Evolutionary conservation across 2,329 filamentous ascomycete species (phyloP).

Genomic region (Aulographum hederae): DNA sequence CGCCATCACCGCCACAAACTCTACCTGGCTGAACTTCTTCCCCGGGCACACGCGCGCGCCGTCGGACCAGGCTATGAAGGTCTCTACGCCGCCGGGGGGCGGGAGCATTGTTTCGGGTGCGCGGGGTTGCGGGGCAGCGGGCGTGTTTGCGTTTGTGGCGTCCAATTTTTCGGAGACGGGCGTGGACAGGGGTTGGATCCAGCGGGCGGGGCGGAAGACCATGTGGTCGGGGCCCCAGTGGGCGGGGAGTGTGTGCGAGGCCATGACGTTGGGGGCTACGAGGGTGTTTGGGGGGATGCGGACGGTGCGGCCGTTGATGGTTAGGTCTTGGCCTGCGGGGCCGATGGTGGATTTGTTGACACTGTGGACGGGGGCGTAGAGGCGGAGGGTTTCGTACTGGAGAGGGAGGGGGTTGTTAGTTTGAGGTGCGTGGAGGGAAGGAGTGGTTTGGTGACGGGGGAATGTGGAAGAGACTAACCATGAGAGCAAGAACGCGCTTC

Average conservation of each 20-base stretch:
- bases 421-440: too few species aligned
- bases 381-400: slow-evolving; percentile 23
- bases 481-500: slow-evolving; percentile 26
- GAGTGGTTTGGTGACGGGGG: background rate
- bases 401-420: background rate
- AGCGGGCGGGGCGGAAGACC: slow-evolving; percentile 21
- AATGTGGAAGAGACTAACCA: slow-evolving; percentile 16
- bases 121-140: background rate
- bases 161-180: too few species aligned
- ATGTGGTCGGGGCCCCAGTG: slow-evolving; percentile 17
- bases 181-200: too few species aligned
- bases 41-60: slow-evolving; percentile 34
- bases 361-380: slow-evolving; percentile 21
- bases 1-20: slow-evolving; percentile 30
- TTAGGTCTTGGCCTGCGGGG: too few species aligned
- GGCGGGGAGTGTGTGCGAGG: slow-evolving; percentile 9
- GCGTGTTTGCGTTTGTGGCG: slow-evolving; percentile 4
- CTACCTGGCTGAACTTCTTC: slow-evolving; percentile 36
- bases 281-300: too few species aligned
- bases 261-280: slow-evolving; percentile 12
- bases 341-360: too few species aligned
- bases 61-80: slow-evolving; percentile 28
- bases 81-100: slow-evolving; percentile 20
- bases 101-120: background rate
- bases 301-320: too few species aligned